Evolutionary conservation across 2,329 filamentous ascomycete species (phyloP), one percentile per base, ranked within the genome.

Genomic region (Hypoxylon sp.): DNA sequence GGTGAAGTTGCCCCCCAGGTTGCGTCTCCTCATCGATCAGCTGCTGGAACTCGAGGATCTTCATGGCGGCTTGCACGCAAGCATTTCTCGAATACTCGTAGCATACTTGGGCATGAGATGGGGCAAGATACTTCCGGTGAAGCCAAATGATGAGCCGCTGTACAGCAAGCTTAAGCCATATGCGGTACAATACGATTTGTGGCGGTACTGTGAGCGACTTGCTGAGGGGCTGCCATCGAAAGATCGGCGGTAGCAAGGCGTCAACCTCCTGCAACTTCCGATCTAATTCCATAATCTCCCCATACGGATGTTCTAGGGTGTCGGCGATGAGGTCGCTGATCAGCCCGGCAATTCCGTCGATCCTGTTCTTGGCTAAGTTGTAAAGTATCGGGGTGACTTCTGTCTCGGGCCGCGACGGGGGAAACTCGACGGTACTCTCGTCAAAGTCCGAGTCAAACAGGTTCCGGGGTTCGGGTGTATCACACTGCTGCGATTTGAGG

Each of bases 401-500:
- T 12, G 44, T 55, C 18, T 38, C 24, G 1, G 26, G 44, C 18
- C 58, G 45, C 16, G 33, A 45, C 1, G 58, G 58, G 3, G 58
- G 58, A 7, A 55, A 16, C 18, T 61, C 50, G 7, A 54, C 18
- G 7, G 52, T 46, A 4, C 33, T 26, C 2, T 33, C 24, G 22
- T 44, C 58, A n/a, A 61, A 42, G 12, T 61, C 50, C 16, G 46
- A 36, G 16, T 51, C 52, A 8, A 49, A 54, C 5, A 61, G 51
- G 24, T 61, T 51, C 20, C 24, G 32, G n/a, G 58, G 58, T 11
- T 36, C 30, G n/a, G 20, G 33, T 9, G 52, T 51, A 11, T 56
- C 59, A 28, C 51, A 44, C 24, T 56, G 59, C 2, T n/a, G 32
- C 4, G 55, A 52, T 38, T 62, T 56, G n/a, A 62, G 50, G 12